Evolutionary conservation across 176 grass and related monocot species (phyloP).

Genomic region (Musa troglodytarum): DNA sequence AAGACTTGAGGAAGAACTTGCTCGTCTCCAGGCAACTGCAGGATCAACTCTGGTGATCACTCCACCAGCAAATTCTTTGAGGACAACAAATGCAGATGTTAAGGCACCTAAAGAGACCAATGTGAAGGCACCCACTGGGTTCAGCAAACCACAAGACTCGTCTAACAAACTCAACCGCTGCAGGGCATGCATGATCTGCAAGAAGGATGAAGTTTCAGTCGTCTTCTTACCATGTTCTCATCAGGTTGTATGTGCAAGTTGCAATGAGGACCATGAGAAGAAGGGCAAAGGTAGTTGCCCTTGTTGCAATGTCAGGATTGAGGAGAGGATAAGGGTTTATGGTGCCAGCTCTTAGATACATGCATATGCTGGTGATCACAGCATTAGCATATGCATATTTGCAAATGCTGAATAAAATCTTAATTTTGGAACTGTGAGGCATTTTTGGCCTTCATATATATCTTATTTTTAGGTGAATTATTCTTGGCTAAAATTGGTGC

Average conservation of each 20-base stretch:
- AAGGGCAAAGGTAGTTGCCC: slow-evolving; percentile 42
- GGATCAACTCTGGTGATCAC: slow-evolving; percentile 15
- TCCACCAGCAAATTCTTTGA: slow-evolving; percentile 12
- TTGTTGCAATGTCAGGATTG: slow-evolving; percentile 53
- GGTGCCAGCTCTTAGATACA: slow-evolving; percentile 41
- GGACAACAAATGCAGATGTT: slow-evolving; percentile 1
- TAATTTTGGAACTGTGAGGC: neutral
- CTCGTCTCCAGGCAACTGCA: slow-evolving; percentile 30
- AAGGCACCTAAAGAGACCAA: slow-evolving; percentile 32
- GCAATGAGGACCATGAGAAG: slow-evolving; percentile 59
- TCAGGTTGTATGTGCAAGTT: slow-evolving; percentile 49
- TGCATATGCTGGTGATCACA: neutral
- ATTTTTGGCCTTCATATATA: neutral
- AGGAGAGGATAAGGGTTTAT: slow-evolving; percentile 67
- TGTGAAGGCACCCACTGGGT: slow-evolving; percentile 19
- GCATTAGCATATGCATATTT: neutral
- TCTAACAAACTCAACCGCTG: slow-evolving; percentile 26
- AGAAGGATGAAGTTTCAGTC: slow-evolving; percentile 41
- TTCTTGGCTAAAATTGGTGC: too few relatives aligned
- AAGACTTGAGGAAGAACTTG: slow-evolving; percentile 51
- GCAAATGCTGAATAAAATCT: slow-evolving; percentile 2
- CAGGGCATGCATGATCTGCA: slow-evolving; percentile 46
- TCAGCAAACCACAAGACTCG: slow-evolving; percentile 27
- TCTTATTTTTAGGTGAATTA: too few relatives aligned
- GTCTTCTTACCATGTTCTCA: slow-evolving; percentile 65